Percentiles rank a stretch among this genome's conserved stretches.
Evolutionary conservation across 805 yeast species (phyloP).

Genomic region (Candida coquimbonensis): DNA sequence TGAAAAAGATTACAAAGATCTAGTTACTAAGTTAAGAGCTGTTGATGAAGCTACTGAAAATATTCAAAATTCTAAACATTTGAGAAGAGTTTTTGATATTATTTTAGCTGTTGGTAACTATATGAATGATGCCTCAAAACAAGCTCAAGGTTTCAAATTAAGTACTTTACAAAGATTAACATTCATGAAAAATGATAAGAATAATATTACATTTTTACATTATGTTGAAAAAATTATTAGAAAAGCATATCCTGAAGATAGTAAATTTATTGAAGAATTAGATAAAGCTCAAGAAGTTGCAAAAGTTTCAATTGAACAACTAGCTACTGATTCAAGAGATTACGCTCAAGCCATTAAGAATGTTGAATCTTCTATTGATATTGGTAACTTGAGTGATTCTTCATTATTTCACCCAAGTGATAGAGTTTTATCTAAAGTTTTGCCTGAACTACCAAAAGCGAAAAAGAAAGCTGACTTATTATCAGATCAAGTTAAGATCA

Average conservation of each 20-base stretch:
- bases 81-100: conserved; percentile 71
- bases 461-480: conserved; percentile 60
- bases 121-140: conserved; percentile 82
- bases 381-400: conserved; percentile 82
- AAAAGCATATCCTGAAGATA: conserved; percentile 72
- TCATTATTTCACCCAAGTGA: conserved; percentile 79
- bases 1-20: conserved; percentile 72
- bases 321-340: conserved; percentile 63
- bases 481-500: conserved; percentile 53
- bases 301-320: conserved; percentile 75
- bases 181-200: conserved; percentile 84
- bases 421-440: conserved; percentile 51
- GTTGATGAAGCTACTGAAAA: conserved; percentile 70
- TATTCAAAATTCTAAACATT: conserved; percentile 56
- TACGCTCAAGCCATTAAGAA: conserved; percentile 57
- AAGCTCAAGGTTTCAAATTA: conserved; percentile 87
- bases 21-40: conserved; percentile 56
- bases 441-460: conserved; percentile 69
- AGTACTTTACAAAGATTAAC: conserved; percentile 85
- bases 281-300: conserved; percentile 42
- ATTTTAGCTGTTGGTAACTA: conserved; percentile 90
- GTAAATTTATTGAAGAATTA: conserved; percentile 69
- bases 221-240: conserved; percentile 89
- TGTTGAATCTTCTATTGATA: conserved; percentile 64
- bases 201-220: conserved; percentile 74